Base-by-base conservation (phyloP, 2,329 filamentous ascomycete species). In the Xylariaceae sp. region DNA sequence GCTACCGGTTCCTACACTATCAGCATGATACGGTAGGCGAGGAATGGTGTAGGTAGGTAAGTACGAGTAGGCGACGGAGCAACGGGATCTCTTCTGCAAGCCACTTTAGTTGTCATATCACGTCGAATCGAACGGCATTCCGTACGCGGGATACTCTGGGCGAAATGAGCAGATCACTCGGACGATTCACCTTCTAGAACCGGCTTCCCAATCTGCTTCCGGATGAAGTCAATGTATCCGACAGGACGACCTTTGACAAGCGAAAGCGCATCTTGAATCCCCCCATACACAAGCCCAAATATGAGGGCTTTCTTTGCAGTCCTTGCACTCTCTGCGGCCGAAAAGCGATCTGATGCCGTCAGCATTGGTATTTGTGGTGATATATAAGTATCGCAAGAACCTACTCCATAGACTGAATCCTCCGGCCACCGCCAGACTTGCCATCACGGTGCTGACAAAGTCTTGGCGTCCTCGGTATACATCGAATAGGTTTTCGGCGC, bases 401-500 rank as follows among this genome's bases (percentile, higher is more conserved):
- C 72, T 80, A 92, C 91, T 89, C 84, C 89, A 88, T 60, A 92
- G 77, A 72, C 92, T 96, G 79, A 96, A 97, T 7, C 86, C 81
- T 1, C 93, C 93, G 0, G 92, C 90, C 42, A 94, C 88, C 0
- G 89, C 88, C 72, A 96, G 77, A 51, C 90, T 92, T 30, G 94
- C 92, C 59, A 92, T 80, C 4, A 91, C 84, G 0, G 90, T 96
- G 64, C 88, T 93, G 67, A 90, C 71, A 69, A 92, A 86, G 74
- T 97, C 93, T 72, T 86, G 84, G 58, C 80, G 79, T 49, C 83
- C 82, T 53, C 86, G 80, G 65, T 86, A 87, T 4, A 86, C 80
- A 75, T 97, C 92, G 54, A 96, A 87, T 58, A 89, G 87, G 73
- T 93, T 89, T 77, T 97, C 94, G 53, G 94, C 84, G 5, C 86